Percentiles rank a stretch among this genome's conserved stretches.
Conservation (phyloP, 2,329 filamentous ascomycete genomes). For the Fusarium albidum region DNA sequence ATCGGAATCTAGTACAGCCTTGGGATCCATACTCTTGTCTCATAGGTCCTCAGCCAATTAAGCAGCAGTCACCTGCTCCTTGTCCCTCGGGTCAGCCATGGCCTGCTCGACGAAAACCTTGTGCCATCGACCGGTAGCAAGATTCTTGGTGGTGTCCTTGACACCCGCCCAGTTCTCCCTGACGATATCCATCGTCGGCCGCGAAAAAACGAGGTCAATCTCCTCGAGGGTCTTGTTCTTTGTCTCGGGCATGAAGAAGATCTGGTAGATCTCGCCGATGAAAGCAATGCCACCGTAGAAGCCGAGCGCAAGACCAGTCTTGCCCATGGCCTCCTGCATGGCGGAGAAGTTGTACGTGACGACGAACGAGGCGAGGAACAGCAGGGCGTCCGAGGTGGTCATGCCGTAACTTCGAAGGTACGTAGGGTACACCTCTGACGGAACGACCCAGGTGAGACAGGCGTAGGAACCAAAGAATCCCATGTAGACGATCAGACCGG, state of each 20-base stretch:
- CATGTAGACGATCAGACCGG: slow-evolving; percentile 74
- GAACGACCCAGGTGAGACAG: slow-evolving; percentile 71
- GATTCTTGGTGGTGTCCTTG: slow-evolving; percentile 42
- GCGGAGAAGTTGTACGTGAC: slow-evolving; percentile 79
- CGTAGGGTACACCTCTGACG: slow-evolving; percentile 75
- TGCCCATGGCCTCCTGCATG: slow-evolving; percentile 74
- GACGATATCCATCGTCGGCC: slow-evolving; percentile 70
- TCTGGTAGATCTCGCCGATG: slow-evolving; percentile 75
- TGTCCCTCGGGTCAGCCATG: slow-evolving; percentile 18
- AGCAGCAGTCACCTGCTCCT: slow-evolving; percentile 14
- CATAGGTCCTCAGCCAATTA: neutral
- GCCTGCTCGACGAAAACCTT: slow-evolving; percentile 40
- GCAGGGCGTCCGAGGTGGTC: slow-evolving; percentile 72
- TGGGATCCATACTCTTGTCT: too few species aligned
- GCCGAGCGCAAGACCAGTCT: slow-evolving; percentile 71
- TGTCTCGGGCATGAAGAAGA: slow-evolving; percentile 80
- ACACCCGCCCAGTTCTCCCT: slow-evolving; percentile 59
- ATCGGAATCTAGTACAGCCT: too few species aligned
- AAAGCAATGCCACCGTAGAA: slow-evolving; percentile 80
- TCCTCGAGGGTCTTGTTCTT: slow-evolving; percentile 75
- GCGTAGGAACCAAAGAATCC: slow-evolving; percentile 73
- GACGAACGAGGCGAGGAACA: slow-evolving; percentile 76
- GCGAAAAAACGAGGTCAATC: slow-evolving; percentile 72
- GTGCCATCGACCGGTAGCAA: slow-evolving; percentile 32
- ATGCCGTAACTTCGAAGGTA: slow-evolving; percentile 78